Conservation (phyloP, 768 basidiomycete genomes). For the Podaxis pistillaris region DNA sequence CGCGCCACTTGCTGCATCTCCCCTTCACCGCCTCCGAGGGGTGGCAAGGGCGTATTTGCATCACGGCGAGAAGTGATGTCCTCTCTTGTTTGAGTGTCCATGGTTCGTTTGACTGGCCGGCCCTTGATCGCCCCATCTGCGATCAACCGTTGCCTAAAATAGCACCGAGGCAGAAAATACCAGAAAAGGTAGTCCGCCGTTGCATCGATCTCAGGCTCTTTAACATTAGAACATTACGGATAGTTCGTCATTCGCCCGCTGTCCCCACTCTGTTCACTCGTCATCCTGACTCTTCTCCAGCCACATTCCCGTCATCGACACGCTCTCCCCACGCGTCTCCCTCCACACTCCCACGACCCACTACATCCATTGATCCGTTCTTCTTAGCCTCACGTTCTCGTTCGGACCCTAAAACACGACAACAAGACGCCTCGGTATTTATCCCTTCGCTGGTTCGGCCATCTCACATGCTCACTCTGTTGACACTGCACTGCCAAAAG, state of each 20-base stretch:
- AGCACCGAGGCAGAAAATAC: background rate
- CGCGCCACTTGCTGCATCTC: background rate
- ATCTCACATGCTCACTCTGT: too few species aligned
- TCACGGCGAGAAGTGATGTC: too few species aligned
- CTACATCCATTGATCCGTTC: too few species aligned
- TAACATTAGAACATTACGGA: background rate
- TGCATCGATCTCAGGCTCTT: background rate
- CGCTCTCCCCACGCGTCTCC: background rate
- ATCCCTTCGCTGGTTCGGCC: too few species aligned
- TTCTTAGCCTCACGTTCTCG: background rate
- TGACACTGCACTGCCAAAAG: too few species aligned
- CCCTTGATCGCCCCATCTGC: slow-evolving; percentile 3
- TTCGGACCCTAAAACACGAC: background rate
- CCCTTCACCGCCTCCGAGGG: too few species aligned
- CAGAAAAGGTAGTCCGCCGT: background rate
- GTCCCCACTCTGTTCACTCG: background rate
- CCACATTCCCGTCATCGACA: background rate
- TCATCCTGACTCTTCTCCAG: background rate
- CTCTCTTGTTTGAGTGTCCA: background rate
- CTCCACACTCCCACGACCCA: background rate
- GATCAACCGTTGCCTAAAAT: background rate
- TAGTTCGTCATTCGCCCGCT: background rate
- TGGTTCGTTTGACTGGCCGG: background rate
- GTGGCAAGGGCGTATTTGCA: too few species aligned
- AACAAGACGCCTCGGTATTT: background rate